phyloP scores from a whole-genome alignment of 2,329 filamentous ascomycete genomes.

The Scortechinia acanthostroma region DNA sequence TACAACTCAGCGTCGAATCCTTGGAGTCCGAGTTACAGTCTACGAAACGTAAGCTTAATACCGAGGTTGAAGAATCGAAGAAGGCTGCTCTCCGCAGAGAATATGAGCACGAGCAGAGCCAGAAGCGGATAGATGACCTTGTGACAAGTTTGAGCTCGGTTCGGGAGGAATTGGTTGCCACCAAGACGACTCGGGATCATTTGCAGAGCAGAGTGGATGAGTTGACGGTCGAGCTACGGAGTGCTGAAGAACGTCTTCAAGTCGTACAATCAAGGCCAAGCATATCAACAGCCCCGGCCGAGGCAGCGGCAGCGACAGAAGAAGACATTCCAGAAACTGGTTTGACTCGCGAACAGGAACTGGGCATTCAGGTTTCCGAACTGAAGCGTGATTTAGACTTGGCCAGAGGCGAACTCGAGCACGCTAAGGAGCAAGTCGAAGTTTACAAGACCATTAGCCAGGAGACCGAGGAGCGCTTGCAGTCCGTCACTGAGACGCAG shows the following conservation, averaged over 20 bases:
- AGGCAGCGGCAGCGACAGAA: constrained; percentile 25
- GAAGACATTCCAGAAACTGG: constrained; percentile 40
- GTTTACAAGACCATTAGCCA: constrained; percentile 86
- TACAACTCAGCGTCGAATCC: constrained; percentile 71
- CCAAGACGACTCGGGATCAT: constrained; percentile 83
- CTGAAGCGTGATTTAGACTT: constrained; percentile 82
- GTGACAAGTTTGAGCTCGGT: constrained; percentile 71
- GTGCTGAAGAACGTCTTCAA: constrained; percentile 79
- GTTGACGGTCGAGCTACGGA: constrained; percentile 77
- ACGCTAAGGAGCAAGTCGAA: constrained; percentile 73
- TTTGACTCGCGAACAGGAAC: constrained; percentile 66
- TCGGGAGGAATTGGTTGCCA: constrained; percentile 78
- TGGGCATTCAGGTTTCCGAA: constrained; percentile 77
- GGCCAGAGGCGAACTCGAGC: constrained; percentile 72
- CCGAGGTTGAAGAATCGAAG: constrained; percentile 78
- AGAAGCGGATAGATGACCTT: constrained; percentile 88
- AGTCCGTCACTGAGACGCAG: constrained; percentile 71
- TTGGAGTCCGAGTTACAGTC: constrained; percentile 73
- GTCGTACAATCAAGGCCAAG: constrained; percentile 76
- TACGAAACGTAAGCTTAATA: constrained; percentile 74
- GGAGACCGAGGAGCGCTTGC: constrained; percentile 77
- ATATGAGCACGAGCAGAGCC: constrained; percentile 79
- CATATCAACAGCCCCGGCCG: constrained; percentile 33
- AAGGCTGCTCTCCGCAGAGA: constrained; percentile 79
- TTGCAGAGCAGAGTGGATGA: constrained; percentile 84